A percentile compares a stretch with the other conserved stretches of the same genome.
Conservation (phyloP, 768 basidiomycete genomes). For the Kwoniella sp. region DNA sequence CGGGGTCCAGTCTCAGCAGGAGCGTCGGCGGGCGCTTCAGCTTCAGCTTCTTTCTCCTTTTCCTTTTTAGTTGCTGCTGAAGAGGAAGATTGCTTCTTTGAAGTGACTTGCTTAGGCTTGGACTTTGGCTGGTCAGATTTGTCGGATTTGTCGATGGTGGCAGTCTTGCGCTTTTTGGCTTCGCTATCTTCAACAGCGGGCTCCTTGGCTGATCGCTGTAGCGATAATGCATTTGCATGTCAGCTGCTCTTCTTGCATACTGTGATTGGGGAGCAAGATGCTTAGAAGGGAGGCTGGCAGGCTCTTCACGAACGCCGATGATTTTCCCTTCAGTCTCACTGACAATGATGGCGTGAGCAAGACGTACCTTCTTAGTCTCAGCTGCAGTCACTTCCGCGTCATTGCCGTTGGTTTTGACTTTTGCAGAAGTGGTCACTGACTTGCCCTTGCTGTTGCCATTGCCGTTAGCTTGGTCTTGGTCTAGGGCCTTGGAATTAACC, state of each 20-base stretch:
- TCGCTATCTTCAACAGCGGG: not conserved
- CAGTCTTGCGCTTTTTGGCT: conserved; percentile 30
- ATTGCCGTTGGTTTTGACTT: conserved; percentile 1
- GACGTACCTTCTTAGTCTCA: conserved; percentile 39
- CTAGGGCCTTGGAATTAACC: not conserved
- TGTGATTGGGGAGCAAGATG: too few relatives aligned
- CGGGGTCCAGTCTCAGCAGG: conserved; percentile 38
- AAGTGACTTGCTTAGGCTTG: conserved; percentile 18
- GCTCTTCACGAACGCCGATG: too few relatives aligned
- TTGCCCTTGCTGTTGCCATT: not conserved
- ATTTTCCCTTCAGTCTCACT: too few relatives aligned
- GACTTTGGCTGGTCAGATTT: conserved; percentile 16
- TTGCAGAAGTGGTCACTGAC: not conserved
- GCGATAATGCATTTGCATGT: too few relatives aligned
- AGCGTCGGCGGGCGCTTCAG: conserved; percentile 44
- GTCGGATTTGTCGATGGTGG: conserved; percentile 12
- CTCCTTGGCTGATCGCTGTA: conserved; percentile 22
- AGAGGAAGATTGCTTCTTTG: conserved; percentile 27
- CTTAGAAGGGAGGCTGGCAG: too few relatives aligned
- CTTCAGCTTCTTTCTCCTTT: conserved; percentile 33
- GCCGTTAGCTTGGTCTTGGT: conserved; percentile 3
- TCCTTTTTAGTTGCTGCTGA: conserved; percentile 22
- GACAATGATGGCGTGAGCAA: too few relatives aligned
- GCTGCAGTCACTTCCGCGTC: conserved; percentile 16
- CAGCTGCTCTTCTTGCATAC: too few relatives aligned